These are phyloP conservation scores for Citrus mangshanensis DNA, from an alignment of 345 rosid genomes.

Conservation along the genomic window DNA sequence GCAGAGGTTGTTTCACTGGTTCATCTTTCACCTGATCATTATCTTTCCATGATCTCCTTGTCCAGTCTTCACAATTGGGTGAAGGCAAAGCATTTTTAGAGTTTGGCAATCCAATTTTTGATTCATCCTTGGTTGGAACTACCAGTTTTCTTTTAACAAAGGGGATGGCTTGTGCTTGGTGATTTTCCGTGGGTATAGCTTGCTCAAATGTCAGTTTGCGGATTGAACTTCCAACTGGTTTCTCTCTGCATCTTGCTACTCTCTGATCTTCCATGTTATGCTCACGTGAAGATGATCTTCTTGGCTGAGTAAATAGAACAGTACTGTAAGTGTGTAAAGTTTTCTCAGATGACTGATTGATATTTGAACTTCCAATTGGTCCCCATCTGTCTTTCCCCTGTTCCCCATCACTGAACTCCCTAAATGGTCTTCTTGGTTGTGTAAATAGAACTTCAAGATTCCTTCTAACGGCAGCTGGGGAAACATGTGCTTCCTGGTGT, in stretches of 20 bases:
- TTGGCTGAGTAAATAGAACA: constrained; percentile 40
- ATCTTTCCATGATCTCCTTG: background rate
- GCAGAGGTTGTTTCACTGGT: background rate
- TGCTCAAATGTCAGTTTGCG: constrained; percentile 9
- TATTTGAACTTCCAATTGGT: background rate
- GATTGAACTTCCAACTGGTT: background rate
- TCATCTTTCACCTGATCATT: background rate
- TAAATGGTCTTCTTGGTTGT: constrained; percentile 4
- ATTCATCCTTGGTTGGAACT: constrained; percentile 16
- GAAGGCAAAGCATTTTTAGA: background rate
- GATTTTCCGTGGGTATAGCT: background rate
- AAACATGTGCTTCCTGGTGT: constrained; percentile 4
- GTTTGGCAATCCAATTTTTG: constrained; percentile 17
- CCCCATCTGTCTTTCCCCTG: constrained; percentile 6
- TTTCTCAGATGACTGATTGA: background rate
- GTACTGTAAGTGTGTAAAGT: background rate
- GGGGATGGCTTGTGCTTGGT: background rate
- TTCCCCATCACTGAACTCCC: background rate
- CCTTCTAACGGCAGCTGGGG: constrained; percentile 29
- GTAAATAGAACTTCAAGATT: constrained; percentile 10
- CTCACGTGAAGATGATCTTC: constrained; percentile 8
- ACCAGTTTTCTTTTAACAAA: constrained; percentile 17
- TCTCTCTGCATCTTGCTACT: constrained; percentile 22
- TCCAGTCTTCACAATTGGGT: constrained; percentile 6
- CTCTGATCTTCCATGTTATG: constrained; percentile 10